A percentile compares a stretch with the other conserved stretches of the same genome.
Conservation (phyloP, 2,329 filamentous ascomycete species). For the Colletotrichum graminicola region DNA sequence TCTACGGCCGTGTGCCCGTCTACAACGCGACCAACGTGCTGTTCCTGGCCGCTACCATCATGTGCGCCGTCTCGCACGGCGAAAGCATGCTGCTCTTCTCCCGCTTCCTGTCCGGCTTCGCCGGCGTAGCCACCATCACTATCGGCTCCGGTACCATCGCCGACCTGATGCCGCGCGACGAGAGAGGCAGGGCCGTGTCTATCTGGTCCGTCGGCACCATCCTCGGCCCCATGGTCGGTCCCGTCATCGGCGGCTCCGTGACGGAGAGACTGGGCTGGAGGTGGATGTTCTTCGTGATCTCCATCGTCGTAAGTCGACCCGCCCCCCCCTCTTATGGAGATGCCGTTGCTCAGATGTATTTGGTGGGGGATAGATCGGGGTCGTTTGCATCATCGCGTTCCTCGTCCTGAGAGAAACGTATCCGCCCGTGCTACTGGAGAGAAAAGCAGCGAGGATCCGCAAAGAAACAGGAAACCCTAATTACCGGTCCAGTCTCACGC, state of each 20-base stretch:
- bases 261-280: constrained; percentile 52
- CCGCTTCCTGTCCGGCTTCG: constrained; percentile 71
- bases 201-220: constrained; percentile 58
- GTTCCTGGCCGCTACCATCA: constrained; percentile 54
- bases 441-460: constrained; percentile 57
- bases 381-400: constrained; percentile 52
- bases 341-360: constrained; percentile 43
- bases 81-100: constrained; percentile 67
- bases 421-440: constrained; percentile 58
- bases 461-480: constrained; percentile 64
- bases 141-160: constrained; percentile 47
- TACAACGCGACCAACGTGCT: constrained; percentile 53
- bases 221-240: constrained; percentile 57
- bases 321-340: too few relatives aligned
- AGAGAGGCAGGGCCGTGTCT: constrained; percentile 54
- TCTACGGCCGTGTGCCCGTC: constrained; percentile 53
- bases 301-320: constrained; percentile 8
- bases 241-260: constrained; percentile 55
- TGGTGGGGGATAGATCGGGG: constrained; percentile 43
- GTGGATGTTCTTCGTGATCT: constrained; percentile 58
- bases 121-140: constrained; percentile 72
- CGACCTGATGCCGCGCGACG: constrained; percentile 41
- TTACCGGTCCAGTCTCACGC: constrained; percentile 67
- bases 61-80: constrained; percentile 62
- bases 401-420: constrained; percentile 62